Evolutionary conservation across 306 rosid species (phyloP), one percentile per base, ranked within the genome.

Genomic region (Sechiopsis laciniata): DNA sequence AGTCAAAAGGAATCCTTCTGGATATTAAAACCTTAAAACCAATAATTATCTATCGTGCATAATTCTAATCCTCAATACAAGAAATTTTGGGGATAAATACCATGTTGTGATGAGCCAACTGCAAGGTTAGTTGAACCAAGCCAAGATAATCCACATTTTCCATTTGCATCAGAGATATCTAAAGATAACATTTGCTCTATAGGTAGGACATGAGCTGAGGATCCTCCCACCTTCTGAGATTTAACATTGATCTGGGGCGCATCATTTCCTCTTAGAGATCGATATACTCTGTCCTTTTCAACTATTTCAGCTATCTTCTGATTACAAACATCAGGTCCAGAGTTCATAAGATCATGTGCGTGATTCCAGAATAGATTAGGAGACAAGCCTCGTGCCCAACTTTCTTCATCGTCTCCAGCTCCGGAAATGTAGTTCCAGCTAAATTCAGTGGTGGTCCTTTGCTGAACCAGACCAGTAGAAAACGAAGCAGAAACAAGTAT

Each of bases 371-470:
- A 93, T 21, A 93, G 87, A 57, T 56, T 55, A 6, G 96, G 98
- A 53, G 94, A 78, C 76, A 93, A 82, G 56, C 98, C 89, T 80
- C 90, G 84, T 5, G 98, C 90, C 96, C 97, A 93, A 73, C 91
- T 90, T 86, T 93, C 98, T 84, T 93, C 98, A 40, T 93, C 97
- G 20, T 93, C 97, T 73, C 97, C 97, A 0, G 98, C 97, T 57
- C 98, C 97, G 0, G 97, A 80, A 63, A 90, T 90, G 73, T 93
- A 93, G 77, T 85, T 93, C 98, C 98, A 93, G 80, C 98, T 93
- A 80, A 86, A 89, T 80, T 88, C 90, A 4, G 96, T 87, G 74
- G 85, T 82, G 57, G 89, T 87, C 74, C 84, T 82, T 7, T 78
- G 84, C 70, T 86, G 96, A 76, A 81, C 76, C 16, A 74, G 46